phyloP scores from a whole-genome alignment of 495 filamentous ascomycete species.

The Cercophora newfieldiana region DNA sequence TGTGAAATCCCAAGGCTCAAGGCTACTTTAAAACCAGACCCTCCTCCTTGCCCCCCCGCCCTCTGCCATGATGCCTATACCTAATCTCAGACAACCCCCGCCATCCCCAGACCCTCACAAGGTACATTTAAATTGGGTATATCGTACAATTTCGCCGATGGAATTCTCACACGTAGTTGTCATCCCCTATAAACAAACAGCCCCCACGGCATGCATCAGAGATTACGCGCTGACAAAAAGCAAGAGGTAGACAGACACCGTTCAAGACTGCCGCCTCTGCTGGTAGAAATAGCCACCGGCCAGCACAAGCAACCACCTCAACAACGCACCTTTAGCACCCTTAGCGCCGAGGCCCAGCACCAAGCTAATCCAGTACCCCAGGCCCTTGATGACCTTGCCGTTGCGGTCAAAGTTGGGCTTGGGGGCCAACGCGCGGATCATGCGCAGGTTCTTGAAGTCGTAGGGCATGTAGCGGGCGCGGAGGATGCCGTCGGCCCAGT shows the following conservation, averaged over 20 bases:
- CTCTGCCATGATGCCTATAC: too few species aligned
- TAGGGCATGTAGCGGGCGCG: slow-evolving; percentile 82
- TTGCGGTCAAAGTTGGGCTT: slow-evolving; percentile 84
- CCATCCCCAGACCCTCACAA: not conserved
- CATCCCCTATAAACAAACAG: not conserved
- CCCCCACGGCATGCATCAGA: not conserved
- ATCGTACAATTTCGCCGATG: not conserved
- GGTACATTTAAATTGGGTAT: not conserved
- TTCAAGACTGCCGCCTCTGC: slow-evolving; percentile 9
- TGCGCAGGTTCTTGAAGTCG: slow-evolving; percentile 48
- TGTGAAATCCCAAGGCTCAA: too few species aligned
- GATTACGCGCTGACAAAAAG: not conserved
- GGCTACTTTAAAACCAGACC: too few species aligned
- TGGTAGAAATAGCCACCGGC: slow-evolving; percentile 15
- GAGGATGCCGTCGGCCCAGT: slow-evolving; percentile 77
- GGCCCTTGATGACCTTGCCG: slow-evolving; percentile 57
- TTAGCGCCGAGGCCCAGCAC: slow-evolving; percentile 48
- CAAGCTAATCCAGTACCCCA: slow-evolving; percentile 48
- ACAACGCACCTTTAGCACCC: slow-evolving; percentile 48
- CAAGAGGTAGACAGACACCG: not conserved
- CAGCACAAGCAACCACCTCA: slow-evolving; percentile 48
- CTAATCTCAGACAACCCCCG: not conserved
- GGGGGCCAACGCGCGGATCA: slow-evolving; percentile 55
- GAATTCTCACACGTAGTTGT: not conserved
- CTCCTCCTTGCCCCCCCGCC: too few species aligned